Conservation (phyloP, 768 basidiomycete genomes). For the Amanita exitialis region DNA sequence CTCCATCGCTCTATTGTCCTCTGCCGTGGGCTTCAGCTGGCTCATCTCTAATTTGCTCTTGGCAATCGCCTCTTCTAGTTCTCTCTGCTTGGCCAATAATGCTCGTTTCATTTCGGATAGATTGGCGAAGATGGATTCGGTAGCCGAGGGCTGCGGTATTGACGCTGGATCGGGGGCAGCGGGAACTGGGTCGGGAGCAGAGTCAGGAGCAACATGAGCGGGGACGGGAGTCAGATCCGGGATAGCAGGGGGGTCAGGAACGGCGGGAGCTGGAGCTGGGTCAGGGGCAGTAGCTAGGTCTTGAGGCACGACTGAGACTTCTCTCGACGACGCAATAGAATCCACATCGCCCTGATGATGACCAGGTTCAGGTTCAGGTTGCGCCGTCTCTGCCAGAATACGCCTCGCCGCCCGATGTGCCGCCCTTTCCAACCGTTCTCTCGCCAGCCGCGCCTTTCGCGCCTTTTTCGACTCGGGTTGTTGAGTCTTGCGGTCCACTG, state of each 20-base stretch:
- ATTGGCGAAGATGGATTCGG: conserved; percentile 26
- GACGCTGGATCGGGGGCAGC: neutral
- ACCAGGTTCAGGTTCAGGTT: neutral
- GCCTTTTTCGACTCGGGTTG: conserved; percentile 20
- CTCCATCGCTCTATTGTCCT: conserved; percentile 30
- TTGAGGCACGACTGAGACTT: neutral
- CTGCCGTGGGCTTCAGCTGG: conserved; percentile 2
- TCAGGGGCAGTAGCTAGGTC: neutral
- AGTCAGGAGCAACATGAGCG: too few relatives aligned
- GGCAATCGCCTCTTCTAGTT: conserved; percentile 32
- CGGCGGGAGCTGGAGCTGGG: neutral
- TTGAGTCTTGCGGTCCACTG: conserved; percentile 14
- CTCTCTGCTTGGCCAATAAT: conserved; percentile 30
- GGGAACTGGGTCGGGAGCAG: neutral
- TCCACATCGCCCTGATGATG: neutral
- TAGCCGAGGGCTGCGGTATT: conserved; percentile 26
- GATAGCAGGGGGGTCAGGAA: too few relatives aligned
- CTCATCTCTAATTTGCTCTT: conserved; percentile 26
- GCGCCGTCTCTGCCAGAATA: neutral
- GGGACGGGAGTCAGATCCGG: too few relatives aligned
- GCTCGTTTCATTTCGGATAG: conserved; percentile 29
- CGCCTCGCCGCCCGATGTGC: neutral
- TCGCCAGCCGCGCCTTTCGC: conserved; percentile 17
- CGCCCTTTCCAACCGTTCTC: conserved; percentile 6
- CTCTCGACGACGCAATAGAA: conserved; percentile 2